Base-by-base conservation (phyloP, 352 stramenopile genomes). In the Globisporangium acanthophoron region DNA sequence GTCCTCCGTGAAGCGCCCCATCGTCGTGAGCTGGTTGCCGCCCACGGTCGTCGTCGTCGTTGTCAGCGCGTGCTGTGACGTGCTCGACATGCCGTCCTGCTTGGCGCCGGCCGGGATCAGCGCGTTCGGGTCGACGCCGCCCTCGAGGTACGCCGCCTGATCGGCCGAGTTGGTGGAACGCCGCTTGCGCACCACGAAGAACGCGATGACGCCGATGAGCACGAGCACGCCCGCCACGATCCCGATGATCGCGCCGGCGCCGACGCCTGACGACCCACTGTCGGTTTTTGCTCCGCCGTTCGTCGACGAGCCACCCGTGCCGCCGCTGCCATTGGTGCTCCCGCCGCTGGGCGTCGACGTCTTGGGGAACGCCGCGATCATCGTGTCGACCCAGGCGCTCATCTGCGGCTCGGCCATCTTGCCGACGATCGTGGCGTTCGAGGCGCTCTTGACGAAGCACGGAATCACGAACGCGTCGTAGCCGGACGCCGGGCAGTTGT, bases 361-460 rank as follows among this genome's bases (percentile, higher is more conserved):
- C 35, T 41, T 43, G 2, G 55, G 46, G 39, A 63, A 63, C 29
- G 48, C 57, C 11, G 48, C 50, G 40, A 63, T 20, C 57, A 52
- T 35, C 40, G 40, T 41, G 49, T 63, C 57, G 40, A 63, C 12
- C 57, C 57, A 63, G 48, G 31, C 39, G 41, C 51, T 63, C 6
- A 29, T 43, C 49, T 50, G 33, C 5, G 57, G 57, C 51, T 56
- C 57, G 15, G 7, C 16, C 39, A 57, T 58, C 15, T 45, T 18
- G 11, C 18, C 56, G 8, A 50, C 29, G 18, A 16, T 39, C 48
- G 57, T 41, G 39, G 6, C 15, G 40, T 24, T 45, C 24, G 44
- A 20, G 6, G 21, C 37, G 40, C 18, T 16, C 40, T 51, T 41
- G 24, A 52, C 20, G n/a, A 39, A 52, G 18, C 57, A 57, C 40